Evolutionary conservation across 1,284 basidiomycete genomes (phyloP).

Genomic region (Papiliotrema laurentii): DNA sequence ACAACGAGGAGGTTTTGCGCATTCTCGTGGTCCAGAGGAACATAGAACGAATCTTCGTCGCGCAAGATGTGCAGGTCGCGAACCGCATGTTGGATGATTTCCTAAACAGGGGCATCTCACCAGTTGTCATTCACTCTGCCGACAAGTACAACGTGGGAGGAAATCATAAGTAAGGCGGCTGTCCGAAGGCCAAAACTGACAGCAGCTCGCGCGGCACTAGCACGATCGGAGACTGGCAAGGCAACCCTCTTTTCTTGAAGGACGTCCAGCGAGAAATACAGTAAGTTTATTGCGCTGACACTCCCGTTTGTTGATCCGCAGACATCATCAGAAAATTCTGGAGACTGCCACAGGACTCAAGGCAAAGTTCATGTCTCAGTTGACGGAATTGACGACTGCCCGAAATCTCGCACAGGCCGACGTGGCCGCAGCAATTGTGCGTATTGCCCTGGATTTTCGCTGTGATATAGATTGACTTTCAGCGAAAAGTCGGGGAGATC

Average conservation of each 20-base stretch:
- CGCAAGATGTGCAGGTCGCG: slow-evolving; percentile 58
- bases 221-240: neutral
- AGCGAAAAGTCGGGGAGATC: neutral
- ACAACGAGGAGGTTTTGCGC: slow-evolving; percentile 69
- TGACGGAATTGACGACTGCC: neutral
- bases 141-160: neutral
- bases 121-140: neutral
- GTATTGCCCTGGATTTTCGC: too few species aligned
- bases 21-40: slow-evolving; percentile 68
- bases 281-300: too few species aligned
- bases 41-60: slow-evolving; percentile 72
- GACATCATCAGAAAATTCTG: neutral
- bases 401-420: neutral
- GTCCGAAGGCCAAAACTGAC: neutral
- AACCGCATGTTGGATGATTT: slow-evolving; percentile 41
- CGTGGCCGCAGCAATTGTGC: neutral
- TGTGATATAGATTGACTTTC: too few species aligned
- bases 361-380: neutral
- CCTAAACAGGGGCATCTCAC: neutral
- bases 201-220: neutral
- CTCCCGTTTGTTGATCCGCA: neutral
- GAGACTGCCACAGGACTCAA: neutral
- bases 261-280: neutral
- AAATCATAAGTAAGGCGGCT: neutral
- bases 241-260: slow-evolving; percentile 1